Evolutionary conservation across 2,329 filamentous ascomycete genomes (phyloP), one percentile per base, ranked within the genome.

Genomic region (Stemphylium lycopersici): DNA sequence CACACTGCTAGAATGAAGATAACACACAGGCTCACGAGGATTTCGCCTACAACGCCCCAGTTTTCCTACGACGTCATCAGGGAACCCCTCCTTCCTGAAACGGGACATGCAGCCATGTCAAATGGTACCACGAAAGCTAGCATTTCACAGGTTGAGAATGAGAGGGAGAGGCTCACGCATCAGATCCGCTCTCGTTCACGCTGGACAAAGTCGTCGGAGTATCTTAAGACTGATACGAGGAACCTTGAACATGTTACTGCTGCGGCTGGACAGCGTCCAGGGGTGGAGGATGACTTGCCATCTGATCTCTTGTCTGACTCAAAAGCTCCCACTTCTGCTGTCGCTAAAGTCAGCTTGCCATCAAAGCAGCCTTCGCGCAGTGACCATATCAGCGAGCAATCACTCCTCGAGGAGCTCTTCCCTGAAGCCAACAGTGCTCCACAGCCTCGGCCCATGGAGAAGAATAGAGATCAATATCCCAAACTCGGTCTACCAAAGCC

Each of bases 341-440:
- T 26, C 6, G n/a, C 24, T 29, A 29, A 29, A 11, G 26, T 29
- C 15, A 22, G n/a, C 16, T 6, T 24, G 7, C 32, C 33, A 12
- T n/a, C 51, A n/a, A 52, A 51, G 46, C 36, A 48, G 38, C 33
- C 46, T 20, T 33, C 38, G 15, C 41, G 20, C 24, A 47, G 33
- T 2, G 45, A 42, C 10, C 59, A 52, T 41, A 20, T 50, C 36
- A 68, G 55, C 39, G 65, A 72, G 45, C 71, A 69, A 26, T 77
- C 78, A 4, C 70, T 81, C 43, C 67, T 80, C 5, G 76, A 79
- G 47, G 79, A 83, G 60, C 78, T 87, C 1, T 86, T 86, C 60
- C 84, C 84, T 4, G 81, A 83, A 60, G 79, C 63, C 20, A 66
- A 43, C 48, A 59, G 48, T 22, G 55, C 63, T 29, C 55, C 56